These are phyloP conservation scores for Ustilago esculenta DNA, from an alignment of 1,284 basidiomycete genomes.

Conservation along the genomic window DNA sequence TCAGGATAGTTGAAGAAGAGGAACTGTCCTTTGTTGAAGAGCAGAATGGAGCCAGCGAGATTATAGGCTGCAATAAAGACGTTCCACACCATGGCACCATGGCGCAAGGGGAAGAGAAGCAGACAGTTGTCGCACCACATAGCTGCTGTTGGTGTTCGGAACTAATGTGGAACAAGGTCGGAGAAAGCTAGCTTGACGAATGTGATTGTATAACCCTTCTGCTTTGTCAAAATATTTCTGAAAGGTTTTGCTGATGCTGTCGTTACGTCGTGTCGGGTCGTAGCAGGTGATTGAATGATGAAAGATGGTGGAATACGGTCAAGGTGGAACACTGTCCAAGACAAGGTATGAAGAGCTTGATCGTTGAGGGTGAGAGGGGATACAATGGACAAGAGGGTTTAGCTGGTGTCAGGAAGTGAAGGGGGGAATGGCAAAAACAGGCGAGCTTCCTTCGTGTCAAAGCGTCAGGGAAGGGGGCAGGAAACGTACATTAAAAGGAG, in stretches of 20 bases:
- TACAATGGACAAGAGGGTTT: not conserved
- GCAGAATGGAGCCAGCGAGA: constrained; percentile 75
- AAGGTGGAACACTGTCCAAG: too few species aligned
- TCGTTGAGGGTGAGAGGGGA: too few species aligned
- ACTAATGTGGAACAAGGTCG: too few species aligned
- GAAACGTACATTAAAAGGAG: not conserved
- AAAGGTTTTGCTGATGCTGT: not conserved
- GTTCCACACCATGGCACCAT: constrained; percentile 79
- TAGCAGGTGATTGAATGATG: not conserved
- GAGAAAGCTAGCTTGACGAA: too few species aligned
- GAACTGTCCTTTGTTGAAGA: constrained; percentile 75
- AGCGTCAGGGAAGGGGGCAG: not conserved
- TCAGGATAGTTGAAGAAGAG: constrained; percentile 78
- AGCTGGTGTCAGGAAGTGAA: not conserved
- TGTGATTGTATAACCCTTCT: too few species aligned
- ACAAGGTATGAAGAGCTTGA: too few species aligned
- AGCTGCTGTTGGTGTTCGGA: not conserved
- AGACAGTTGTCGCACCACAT: constrained; percentile 63
- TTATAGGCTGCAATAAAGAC: constrained; percentile 76
- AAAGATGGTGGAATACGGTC: too few species aligned
- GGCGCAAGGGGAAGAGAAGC: constrained; percentile 50
- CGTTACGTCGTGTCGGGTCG: not conserved
- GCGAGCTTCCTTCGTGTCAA: not conserved
- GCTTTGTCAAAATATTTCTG: too few species aligned
- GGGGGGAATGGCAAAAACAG: not conserved